Evolutionary conservation across 805 yeast genomes (phyloP), one percentile per base, ranked within the genome.

Genomic region (Wickerhamomyces xylosicus): DNA sequence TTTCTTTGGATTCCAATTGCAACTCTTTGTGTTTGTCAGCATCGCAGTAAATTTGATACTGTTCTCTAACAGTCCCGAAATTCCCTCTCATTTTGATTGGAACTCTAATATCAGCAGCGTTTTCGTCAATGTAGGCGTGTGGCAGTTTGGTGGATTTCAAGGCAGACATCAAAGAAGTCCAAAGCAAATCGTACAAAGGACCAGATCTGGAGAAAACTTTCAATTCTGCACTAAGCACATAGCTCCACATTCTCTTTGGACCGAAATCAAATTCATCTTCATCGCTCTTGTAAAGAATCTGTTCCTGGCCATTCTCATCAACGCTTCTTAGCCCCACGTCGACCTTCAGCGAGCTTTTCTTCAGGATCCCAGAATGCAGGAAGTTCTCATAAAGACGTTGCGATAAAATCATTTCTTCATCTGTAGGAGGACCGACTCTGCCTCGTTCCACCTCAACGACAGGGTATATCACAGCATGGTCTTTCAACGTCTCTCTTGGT

Each of bases 131-230:
- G 46, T 72, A 80, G 5, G 85, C 76, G 29, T 68, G 59, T 3
- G 97, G 97, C 22, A 89, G 63, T 46, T 63, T 62, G 3, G 78
- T 71, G 38, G 69, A 64, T 39, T 67, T 54, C 40, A 89, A 60
- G 0, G 95, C 92, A 25, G 69, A 62, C 5, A 82, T 52, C 19
- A 85, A 57, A 3, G 89, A 73, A 17, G 71, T 73, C 76, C 87
- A 81, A 35, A 84, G 79, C 10, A 80, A 59, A 51, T 87, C 96
- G 50, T 77, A 79, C 20, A 82, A 62, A 2, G 96, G 94, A 0
- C 95, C 95, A 1, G 85, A 68, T 41, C 92, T 72, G 36, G 90
- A 79, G 48, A 84, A 79, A 1, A 87, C 86, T 47, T 80, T 78
- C 32, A 86, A 66, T 48, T 77, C 76, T 3, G 90, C 89, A 52